Evolutionary conservation across 345 rosid species (phyloP).

Genomic region (Populus simonii): DNA sequence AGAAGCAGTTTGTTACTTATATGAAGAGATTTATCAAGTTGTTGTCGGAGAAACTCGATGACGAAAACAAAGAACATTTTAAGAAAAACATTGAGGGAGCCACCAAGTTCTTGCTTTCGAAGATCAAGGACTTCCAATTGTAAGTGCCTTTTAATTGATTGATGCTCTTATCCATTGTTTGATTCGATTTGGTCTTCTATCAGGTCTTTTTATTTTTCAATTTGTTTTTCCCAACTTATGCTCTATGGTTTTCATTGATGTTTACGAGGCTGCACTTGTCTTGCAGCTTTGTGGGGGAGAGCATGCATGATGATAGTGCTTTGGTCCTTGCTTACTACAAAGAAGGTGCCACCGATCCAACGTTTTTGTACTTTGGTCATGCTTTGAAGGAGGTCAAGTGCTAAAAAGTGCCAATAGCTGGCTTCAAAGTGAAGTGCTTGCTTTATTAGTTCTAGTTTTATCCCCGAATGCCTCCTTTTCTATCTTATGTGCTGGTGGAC

Average conservation of each 20-base stretch:
- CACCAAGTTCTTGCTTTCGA: conserved; percentile 75
- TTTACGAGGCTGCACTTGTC: background rate
- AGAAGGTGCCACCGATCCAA: conserved; percentile 88
- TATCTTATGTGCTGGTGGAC: background rate
- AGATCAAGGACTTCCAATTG: conserved; percentile 89
- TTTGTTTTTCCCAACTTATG: background rate
- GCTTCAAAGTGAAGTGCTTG: conserved; percentile 6
- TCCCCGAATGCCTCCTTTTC: background rate
- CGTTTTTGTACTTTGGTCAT: conserved; percentile 81
- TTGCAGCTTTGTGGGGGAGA: conserved; percentile 91
- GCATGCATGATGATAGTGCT: conserved; percentile 67
- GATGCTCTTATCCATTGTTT: background rate
- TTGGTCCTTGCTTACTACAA: conserved; percentile 95
- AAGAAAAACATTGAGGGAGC: conserved; percentile 92
- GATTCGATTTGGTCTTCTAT: background rate
- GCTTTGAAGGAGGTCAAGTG: conserved; percentile 96
- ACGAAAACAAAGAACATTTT: conserved; percentile 48
- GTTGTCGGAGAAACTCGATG: conserved; percentile 57
- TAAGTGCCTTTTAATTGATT: conserved; percentile 29
- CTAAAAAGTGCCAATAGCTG: conserved; percentile 24
- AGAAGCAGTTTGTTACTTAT: conserved; percentile 67
- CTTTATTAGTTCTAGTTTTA: conserved; percentile 6
- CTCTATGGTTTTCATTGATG: background rate
- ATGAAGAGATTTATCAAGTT: conserved; percentile 76
- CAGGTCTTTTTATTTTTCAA: background rate